Percentiles rank a stretch among this genome's conserved stretches.
phyloP scores from a whole-genome alignment of 768 basidiomycete species.

The Tricholoma sp. region DNA sequence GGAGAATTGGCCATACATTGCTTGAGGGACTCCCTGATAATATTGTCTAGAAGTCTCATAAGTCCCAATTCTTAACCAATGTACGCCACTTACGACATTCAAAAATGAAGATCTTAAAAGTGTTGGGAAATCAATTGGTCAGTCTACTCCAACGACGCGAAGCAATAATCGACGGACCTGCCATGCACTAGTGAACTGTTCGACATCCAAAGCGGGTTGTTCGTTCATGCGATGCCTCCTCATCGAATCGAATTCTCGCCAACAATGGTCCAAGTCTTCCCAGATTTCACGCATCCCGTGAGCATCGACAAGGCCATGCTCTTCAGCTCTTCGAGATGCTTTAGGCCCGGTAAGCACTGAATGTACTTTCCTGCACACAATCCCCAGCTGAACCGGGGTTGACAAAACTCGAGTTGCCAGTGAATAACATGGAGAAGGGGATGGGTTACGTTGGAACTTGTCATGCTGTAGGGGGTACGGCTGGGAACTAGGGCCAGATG shows the following conservation, averaged over 20 bases:
- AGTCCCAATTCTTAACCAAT: conserved; percentile 1
- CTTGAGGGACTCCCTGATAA: conserved; percentile 80
- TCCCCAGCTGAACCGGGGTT: conserved; percentile 69
- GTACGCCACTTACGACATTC: conserved; percentile 64
- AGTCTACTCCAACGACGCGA: conserved; percentile 7
- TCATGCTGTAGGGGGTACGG: conserved; percentile 10
- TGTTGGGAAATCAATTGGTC: conserved; percentile 7
- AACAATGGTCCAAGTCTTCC: conserved; percentile 75
- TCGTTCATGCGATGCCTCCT: conserved; percentile 29
- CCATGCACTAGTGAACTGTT: conserved; percentile 79
- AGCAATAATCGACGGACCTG: conserved; percentile 47
- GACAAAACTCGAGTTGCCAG: conserved; percentile 58
- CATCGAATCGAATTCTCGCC: conserved; percentile 77
- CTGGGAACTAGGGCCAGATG: conserved; percentile 11
- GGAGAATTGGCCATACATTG: conserved; percentile 35
- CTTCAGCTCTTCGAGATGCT: conserved; percentile 53
- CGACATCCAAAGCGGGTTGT: conserved; percentile 36
- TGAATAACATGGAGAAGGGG: conserved; percentile 34
- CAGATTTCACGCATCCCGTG: conserved; percentile 73
- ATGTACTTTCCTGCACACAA: conserved; percentile 76
- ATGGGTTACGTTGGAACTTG: conserved; percentile 8
- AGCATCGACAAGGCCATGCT: conserved; percentile 54
- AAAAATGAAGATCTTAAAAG: conserved; percentile 77
- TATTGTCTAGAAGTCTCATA: conserved; percentile 50
- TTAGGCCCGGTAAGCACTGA: conserved; percentile 71